Conservation (phyloP, 2,329 filamentous ascomycete species). For the Hymenoscyphus occultus region DNA sequence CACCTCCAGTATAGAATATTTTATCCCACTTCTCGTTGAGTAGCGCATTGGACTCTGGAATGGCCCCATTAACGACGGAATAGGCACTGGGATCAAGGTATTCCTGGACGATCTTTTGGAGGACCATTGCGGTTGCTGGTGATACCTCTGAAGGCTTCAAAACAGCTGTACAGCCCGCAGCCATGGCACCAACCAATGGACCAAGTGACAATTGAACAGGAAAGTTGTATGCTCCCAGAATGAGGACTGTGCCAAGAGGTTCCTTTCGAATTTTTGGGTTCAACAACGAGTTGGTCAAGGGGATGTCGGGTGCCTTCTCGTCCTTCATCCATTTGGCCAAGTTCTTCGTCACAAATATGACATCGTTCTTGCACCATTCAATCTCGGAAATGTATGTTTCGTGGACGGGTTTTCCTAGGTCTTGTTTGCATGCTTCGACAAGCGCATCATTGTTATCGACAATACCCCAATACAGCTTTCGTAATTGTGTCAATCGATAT, state of each 20-base stretch:
- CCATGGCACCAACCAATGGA: conserved; percentile 84
- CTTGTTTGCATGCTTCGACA: conserved; percentile 69
- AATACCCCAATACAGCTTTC: conserved; percentile 92
- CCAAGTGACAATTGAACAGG: conserved; percentile 77
- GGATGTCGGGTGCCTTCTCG: conserved; percentile 69
- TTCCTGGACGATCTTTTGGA: conserved; percentile 74
- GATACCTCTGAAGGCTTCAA: conserved; percentile 88
- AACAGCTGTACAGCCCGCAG: conserved; percentile 84
- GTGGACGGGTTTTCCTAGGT: conserved; percentile 74
- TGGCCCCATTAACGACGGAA: conserved; percentile 72
- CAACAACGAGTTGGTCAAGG: conserved; percentile 65
- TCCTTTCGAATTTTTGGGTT: conserved; percentile 80
- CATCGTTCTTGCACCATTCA: conserved; percentile 76
- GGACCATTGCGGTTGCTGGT: conserved; percentile 70
- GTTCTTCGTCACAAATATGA: conserved; percentile 73
- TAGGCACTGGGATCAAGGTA: conserved; percentile 77
- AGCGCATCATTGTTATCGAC: conserved; percentile 74
- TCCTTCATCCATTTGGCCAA: conserved; percentile 81
- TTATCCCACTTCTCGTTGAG: conserved; percentile 94
- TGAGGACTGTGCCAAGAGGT: conserved; percentile 75
- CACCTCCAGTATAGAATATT: conserved; percentile 91
- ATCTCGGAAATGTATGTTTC: conserved; percentile 76
- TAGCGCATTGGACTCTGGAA: conserved; percentile 77
- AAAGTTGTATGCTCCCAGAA: conserved; percentile 95
- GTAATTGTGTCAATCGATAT: conserved; percentile 81